These are phyloP conservation scores for Fraxinus floribunda DNA, from an alignment of 305 asterid species.

Conservation along the genomic window DNA sequence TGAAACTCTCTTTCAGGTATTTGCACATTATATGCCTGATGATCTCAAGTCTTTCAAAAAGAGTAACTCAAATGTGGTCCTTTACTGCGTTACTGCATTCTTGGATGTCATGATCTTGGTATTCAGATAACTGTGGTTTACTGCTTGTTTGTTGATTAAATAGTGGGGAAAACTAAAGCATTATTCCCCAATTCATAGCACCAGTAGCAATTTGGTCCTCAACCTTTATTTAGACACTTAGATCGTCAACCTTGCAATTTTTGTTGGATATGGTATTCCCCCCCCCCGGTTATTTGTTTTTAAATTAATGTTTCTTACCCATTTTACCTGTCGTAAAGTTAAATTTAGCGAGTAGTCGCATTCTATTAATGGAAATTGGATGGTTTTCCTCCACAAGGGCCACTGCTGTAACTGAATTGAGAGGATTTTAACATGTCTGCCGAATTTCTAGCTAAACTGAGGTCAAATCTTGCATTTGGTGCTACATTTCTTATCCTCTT, in stretches of 20 bases:
- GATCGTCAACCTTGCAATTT: not conserved
- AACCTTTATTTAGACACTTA: not conserved
- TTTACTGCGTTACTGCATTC: not conserved
- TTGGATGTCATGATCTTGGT: not conserved
- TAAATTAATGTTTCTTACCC: not conserved
- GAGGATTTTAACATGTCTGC: not conserved
- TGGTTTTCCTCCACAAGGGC: not conserved
- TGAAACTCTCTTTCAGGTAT: constrained; percentile 95
- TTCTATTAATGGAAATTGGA: not conserved
- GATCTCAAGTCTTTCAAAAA: not conserved
- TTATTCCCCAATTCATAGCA: not conserved
- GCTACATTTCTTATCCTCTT: not conserved
- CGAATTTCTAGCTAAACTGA: not conserved
- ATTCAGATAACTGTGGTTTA: not conserved
- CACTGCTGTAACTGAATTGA: not conserved
- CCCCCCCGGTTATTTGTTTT: not conserved
- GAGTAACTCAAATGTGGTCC: not conserved
- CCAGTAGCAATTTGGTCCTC: not conserved
- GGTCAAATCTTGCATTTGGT: not conserved
- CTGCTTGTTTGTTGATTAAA: not conserved
- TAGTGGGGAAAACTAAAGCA: not conserved
- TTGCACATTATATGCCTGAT: not conserved
- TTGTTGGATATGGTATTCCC: no score
- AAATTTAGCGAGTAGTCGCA: not conserved
- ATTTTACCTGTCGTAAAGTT: not conserved